Percentiles rank a stretch among this genome's conserved stretches.
phyloP scores from a whole-genome alignment of 2,329 filamentous ascomycete genomes.

The Pseudodiploospora longispora region DNA sequence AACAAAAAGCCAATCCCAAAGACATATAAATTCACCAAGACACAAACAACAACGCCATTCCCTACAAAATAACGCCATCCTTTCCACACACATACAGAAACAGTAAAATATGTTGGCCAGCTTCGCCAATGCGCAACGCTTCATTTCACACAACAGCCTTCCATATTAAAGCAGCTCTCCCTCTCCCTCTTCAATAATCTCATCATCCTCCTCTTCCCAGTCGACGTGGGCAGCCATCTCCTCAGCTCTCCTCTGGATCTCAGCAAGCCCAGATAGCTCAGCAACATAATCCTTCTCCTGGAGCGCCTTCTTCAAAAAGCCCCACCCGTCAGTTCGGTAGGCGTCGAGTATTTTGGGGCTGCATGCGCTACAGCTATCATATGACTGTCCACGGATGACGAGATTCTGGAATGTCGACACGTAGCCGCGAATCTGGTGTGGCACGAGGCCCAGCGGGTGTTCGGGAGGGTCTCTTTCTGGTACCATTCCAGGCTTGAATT shows the following conservation, averaged over 20 bases:
- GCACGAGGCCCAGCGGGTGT: conserved; percentile 61
- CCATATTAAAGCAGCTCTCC: conserved; percentile 39
- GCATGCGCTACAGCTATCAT: conserved; percentile 76
- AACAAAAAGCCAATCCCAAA: too few species aligned
- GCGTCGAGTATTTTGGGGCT: conserved; percentile 60
- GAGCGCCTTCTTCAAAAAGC: conserved; percentile 66
- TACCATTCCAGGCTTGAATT: conserved; percentile 26
- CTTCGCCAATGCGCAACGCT: too few species aligned
- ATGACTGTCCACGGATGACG: conserved; percentile 64
- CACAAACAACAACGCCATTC: not conserved
- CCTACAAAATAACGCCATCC: not conserved
- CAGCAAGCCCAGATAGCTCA: conserved; percentile 65
- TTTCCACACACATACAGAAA: too few species aligned
- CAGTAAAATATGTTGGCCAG: too few species aligned
- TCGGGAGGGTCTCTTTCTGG: conserved; percentile 49
- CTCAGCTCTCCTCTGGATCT: conserved; percentile 57
- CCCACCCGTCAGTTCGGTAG: conserved; percentile 64
- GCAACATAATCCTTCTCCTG: conserved; percentile 71
- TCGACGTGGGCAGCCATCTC: conserved; percentile 46
- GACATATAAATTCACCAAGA: too few species aligned
- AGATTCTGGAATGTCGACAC: conserved; percentile 67
- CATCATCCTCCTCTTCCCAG: conserved; percentile 52
- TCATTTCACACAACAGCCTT: too few species aligned
- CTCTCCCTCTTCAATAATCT: conserved; percentile 42
- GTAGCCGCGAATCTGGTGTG: conserved; percentile 75